phyloP scores from a whole-genome alignment of 164 flowering plant genomes.

The Aristolochia californica region DNA sequence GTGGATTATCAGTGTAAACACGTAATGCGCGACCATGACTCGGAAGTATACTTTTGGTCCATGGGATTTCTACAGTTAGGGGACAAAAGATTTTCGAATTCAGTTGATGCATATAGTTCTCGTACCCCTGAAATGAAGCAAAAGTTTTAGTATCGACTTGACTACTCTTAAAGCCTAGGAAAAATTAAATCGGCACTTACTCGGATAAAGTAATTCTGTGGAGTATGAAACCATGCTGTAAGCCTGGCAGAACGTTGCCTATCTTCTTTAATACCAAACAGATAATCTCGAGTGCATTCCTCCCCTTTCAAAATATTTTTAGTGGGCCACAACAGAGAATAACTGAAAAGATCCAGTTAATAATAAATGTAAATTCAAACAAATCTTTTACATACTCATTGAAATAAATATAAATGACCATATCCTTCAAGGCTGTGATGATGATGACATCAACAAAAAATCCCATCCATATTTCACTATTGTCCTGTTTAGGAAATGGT shows the following conservation, averaged over 20 bases:
- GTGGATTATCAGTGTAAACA: constrained; percentile 91
- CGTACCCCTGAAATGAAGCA: constrained; percentile 44
- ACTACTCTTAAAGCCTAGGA: too few relatives aligned
- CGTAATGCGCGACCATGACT: constrained; percentile 33
- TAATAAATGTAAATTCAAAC: too few relatives aligned
- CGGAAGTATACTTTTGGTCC: constrained; percentile 20
- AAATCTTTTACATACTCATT: too few relatives aligned
- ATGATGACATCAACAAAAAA: too few relatives aligned
- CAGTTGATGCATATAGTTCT: constrained; percentile 35
- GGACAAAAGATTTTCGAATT: constrained; percentile 16
- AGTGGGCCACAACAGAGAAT: constrained; percentile 81
- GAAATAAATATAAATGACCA: too few relatives aligned
- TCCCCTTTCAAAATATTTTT: constrained; percentile 53
- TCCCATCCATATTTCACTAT: too few relatives aligned
- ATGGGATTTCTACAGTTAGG: constrained; percentile 14
- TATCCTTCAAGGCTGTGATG: too few relatives aligned
- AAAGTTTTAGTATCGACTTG: not conserved
- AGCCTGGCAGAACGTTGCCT: constrained; percentile 95
- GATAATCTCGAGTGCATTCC: constrained; percentile 94
- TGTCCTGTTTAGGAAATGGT: too few relatives aligned
- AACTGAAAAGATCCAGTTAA: constrained; percentile 38
- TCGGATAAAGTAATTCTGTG: constrained; percentile 65
- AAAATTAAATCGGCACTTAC: constrained; percentile 17
- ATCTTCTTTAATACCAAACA: constrained; percentile 87
- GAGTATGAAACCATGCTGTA: constrained; percentile 94